Evolutionary conservation across 768 basidiomycete genomes (phyloP), one percentile per base, ranked within the genome.

Genomic region (Favolaschia claudopus): DNA sequence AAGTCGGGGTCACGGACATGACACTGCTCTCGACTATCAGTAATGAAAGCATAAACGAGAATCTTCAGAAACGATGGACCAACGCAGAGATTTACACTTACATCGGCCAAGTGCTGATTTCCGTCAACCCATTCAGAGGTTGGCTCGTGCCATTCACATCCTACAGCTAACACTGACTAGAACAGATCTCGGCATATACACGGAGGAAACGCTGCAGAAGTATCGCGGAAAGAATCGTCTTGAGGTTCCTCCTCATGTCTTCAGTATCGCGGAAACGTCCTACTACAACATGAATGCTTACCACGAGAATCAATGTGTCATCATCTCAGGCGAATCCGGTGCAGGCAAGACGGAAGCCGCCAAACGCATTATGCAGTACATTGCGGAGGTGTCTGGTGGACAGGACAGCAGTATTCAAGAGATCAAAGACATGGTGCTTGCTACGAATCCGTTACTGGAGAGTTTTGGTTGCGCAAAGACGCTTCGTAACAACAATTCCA

Each of bases 231-330:
- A 99, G 87, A 99, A 99, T 75, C 85, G 97, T 63, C 88, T 99
- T 57, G 97, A 99, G 76, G 93, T 98, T 51, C 92, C 96, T 10
- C 97, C 97, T 2, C 97, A 99, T 78, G 97, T 99, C 46, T 99
- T 96, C 78, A 83, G 91, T 64, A 97, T 99, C 64, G 97, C 97
- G 42, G 97, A 99, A 81, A 85, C 91, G 50, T 89, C 95, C 10
- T 99, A 99, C 80, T 99, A 99, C 80, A 94, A 96, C 72, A 99
- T 99, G 97, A 96, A 95, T 64, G 93, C 95, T 27, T 97, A 99
- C 76, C 92, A 96, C 75, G 96, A 99, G 77, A 99, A 99, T 70
- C 97, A 99, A 78, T 99, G 96, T 73, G 96, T 99, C 52, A 99
- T 99, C 77, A 99, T 99, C 69, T 95, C 96, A 32, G 97, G 97